Percentiles rank a stretch among this genome's conserved stretches.
Evolutionary conservation across 2,329 filamentous ascomycete species (phyloP).

Genomic region (Paraphoma chrysanthemicola): DNA sequence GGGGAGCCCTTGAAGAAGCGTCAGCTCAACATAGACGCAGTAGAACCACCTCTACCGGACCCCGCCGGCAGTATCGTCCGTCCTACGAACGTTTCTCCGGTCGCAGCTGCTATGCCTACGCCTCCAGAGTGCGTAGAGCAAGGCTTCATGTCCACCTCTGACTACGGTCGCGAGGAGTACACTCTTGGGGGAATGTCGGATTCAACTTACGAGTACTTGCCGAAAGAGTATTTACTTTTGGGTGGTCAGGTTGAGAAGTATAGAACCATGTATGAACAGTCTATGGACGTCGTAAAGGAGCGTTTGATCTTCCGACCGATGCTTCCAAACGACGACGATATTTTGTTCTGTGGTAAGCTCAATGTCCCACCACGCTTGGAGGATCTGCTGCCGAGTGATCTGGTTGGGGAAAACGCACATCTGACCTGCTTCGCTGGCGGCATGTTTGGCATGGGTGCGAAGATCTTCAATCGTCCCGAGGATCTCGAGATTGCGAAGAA

Average conservation of each 20-base stretch:
- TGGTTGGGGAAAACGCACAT: slow-evolving; percentile 61
- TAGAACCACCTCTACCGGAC: slow-evolving; percentile 13
- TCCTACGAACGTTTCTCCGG: slow-evolving; percentile 11
- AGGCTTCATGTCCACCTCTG: slow-evolving; percentile 60
- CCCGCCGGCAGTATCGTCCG: slow-evolving; percentile 2
- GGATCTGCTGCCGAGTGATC: slow-evolving; percentile 29
- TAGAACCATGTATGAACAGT: slow-evolving; percentile 63
- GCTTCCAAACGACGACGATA: slow-evolving; percentile 53
- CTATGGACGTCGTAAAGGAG: slow-evolving; percentile 52
- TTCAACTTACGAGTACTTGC: slow-evolving; percentile 53
- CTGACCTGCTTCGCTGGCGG: slow-evolving; percentile 75
- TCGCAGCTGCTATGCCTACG: slow-evolving; percentile 15
- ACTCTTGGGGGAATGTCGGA: slow-evolving; percentile 51
- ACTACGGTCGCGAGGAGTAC: slow-evolving; percentile 53
- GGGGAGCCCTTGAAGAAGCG: slow-evolving; percentile 22
- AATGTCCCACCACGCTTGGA: slow-evolving; percentile 40
- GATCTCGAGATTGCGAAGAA: slow-evolving; percentile 64
- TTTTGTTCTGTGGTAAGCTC: slow-evolving; percentile 50
- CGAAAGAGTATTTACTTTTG: slow-evolving; percentile 57
- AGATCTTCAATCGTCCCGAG: slow-evolving; percentile 62
- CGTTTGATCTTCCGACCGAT: slow-evolving; percentile 60
- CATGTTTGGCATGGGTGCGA: slow-evolving; percentile 72
- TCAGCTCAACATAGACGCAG: slow-evolving; percentile 31
- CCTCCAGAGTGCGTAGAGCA: slow-evolving; percentile 53
- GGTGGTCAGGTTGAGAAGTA: slow-evolving; percentile 57